Percentiles rank a stretch among this genome's conserved stretches.
These are phyloP conservation scores for Colletotrichum lini DNA, from an alignment of 2,329 filamentous ascomycete species.

Conservation along the genomic window DNA sequence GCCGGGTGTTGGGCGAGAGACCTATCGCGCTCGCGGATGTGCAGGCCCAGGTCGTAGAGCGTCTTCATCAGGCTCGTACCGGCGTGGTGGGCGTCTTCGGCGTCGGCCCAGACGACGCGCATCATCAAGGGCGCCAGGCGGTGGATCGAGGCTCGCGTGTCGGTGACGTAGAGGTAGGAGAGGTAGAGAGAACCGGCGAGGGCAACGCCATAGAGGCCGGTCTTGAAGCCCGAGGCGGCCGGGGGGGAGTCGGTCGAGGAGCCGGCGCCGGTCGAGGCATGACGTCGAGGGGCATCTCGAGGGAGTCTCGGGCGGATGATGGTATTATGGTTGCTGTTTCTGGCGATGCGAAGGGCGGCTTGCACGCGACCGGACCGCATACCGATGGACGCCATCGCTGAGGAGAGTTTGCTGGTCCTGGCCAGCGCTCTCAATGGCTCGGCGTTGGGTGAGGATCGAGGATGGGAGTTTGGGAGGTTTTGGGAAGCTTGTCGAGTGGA, in stretches of 20 bases:
- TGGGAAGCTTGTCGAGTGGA: constrained; percentile 22
- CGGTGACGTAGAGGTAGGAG: constrained; percentile 79
- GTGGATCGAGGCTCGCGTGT: constrained; percentile 80
- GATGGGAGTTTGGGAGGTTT: constrained; percentile 25
- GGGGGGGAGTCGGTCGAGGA: constrained; percentile 48
- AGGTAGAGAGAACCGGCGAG: constrained; percentile 60
- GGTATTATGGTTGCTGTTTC: constrained; percentile 19
- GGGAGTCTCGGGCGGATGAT: constrained; percentile 45
- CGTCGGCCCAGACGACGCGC: constrained; percentile 78
- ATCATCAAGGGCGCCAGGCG: constrained; percentile 76
- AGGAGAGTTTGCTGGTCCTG: constrained; percentile 45
- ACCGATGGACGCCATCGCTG: constrained; percentile 51
- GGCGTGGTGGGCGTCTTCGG: constrained; percentile 92
- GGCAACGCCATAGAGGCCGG: constrained; percentile 57
- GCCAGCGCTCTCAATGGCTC: constrained; percentile 55
- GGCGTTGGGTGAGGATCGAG: constrained; percentile 29
- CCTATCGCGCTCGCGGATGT: constrained; percentile 83
- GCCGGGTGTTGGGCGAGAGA: constrained; percentile 50
- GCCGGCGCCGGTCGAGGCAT: constrained; percentile 47
- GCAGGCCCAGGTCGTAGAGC: constrained; percentile 80
- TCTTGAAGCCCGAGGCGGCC: constrained; percentile 52
- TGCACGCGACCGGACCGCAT: constrained; percentile 47
- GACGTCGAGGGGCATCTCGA: constrained; percentile 49
- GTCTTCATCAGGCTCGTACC: constrained; percentile 80
- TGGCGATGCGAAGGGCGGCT: constrained; percentile 44